Evolutionary conservation across 345 rosid genomes (phyloP).

Genomic region (Salix brachista): DNA sequence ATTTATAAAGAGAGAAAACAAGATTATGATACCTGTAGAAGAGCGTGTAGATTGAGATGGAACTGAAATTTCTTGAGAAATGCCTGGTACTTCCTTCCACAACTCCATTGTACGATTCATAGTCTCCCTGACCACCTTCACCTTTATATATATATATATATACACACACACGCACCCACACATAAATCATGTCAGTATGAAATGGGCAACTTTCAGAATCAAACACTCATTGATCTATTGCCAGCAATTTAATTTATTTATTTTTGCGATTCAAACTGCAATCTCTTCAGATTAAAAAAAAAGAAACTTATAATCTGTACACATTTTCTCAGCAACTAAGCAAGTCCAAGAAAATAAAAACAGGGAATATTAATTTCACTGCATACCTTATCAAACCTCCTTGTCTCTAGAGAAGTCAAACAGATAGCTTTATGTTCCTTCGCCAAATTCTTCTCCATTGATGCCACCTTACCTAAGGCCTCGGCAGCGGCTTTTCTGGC

Average conservation of each 20-base stretch:
- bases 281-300: neutral
- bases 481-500: slow-evolving; percentile 91
- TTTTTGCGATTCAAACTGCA: neutral
- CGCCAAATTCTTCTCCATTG: slow-evolving; percentile 56
- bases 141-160: slow-evolving; percentile 30
- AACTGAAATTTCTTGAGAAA: slow-evolving; percentile 39
- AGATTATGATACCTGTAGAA: slow-evolving; percentile 32
- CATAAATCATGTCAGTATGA: slow-evolving; percentile 6
- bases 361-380: neutral
- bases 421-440: slow-evolving; percentile 45
- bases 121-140: slow-evolving; percentile 81
- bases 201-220: neutral
- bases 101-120: slow-evolving; percentile 68
- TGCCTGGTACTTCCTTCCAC: slow-evolving; percentile 67
- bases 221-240: neutral
- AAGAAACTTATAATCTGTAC: neutral
- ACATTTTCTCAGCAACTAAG: slow-evolving; percentile 14
- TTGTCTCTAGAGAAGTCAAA: slow-evolving; percentile 47
- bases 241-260: neutral
- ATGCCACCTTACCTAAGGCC: slow-evolving; percentile 63
- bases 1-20: neutral
- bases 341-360: neutral
- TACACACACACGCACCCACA: neutral
- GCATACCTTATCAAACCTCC: slow-evolving; percentile 81
- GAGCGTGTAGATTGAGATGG: slow-evolving; percentile 42